Evolutionary conservation across 1,139 yeast genomes (phyloP), one percentile per base, ranked within the genome.

Genomic region (Eremothecium sinecaudum): DNA sequence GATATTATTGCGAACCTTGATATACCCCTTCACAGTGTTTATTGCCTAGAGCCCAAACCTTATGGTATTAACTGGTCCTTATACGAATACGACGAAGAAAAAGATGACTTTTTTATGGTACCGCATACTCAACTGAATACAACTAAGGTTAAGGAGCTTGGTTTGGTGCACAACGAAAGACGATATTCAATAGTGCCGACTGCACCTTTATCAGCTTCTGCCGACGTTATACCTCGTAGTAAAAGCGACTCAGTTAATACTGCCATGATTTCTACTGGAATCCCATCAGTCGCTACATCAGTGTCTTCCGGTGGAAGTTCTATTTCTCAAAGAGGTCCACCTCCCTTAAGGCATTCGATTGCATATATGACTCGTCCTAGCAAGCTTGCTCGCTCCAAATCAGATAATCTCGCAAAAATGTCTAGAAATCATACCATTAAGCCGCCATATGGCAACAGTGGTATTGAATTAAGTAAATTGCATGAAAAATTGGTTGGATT

Each of bases 41-140:
- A 86, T 52, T 75, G 90, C 44, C 68, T 87, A 40, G 97, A 87
- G 52, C 86, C 90, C 38, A 83, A 82, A 52, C 96, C 97, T 0
- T 87, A 84, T 57, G 98, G 97, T 4, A 93, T 92, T 2, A 90
- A 83, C 41, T 87, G 94, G 80, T 71, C 83, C 13, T 67, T 86
- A 60, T 87, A 79, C 58, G 93, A 84, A 55, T 87, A 80, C 58
- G 80, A 82, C 48, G 96, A 84, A 46, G 63, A 63, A 5, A 60
- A 70, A 19, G 90, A 86, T 57, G 77, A 84, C 79, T 87, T 87
- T 59, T 71, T 66, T 36, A 73, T 79, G 46, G 79, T 83, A 5
- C 75, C 79, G 35, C 78, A 83, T 9, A 78, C 76, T 24, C 75
- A 71, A 41, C 64, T 76, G 46, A 61, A 62, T 37, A 58, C 64